Conservation (phyloP, 1,139 yeast genomes). For the Kodamaea plutei region DNA sequence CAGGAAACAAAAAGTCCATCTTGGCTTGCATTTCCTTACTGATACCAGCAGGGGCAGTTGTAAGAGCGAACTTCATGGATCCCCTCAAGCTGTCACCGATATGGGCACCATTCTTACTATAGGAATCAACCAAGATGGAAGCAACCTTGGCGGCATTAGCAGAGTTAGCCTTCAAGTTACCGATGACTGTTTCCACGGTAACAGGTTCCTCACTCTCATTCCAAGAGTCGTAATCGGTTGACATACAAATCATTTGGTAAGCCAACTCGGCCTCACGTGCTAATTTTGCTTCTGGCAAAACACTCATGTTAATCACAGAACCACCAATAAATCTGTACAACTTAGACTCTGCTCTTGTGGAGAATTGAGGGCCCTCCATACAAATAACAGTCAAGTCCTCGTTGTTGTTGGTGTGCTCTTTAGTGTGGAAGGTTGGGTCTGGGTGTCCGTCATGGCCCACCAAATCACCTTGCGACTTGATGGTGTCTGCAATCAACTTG, state of each 20-base stretch:
- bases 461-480: conserved; percentile 50
- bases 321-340: conserved; percentile 91
- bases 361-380: conserved; percentile 99
- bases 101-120: conserved; percentile 53
- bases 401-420: conserved; percentile 40
- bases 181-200: conserved; percentile 92
- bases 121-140: conserved; percentile 58
- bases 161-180: conserved; percentile 82
- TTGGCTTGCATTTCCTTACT: conserved; percentile 69
- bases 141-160: conserved; percentile 82
- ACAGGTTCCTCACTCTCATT: conserved; percentile 92
- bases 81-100: conserved; percentile 72
- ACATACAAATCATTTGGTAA: conserved; percentile 98
- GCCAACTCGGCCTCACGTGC: conserved; percentile 97
- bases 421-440: conserved; percentile 53
- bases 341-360: conserved; percentile 94
- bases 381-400: conserved; percentile 83
- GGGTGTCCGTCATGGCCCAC: conserved; percentile 38
- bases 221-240: conserved; percentile 99
- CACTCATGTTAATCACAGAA: conserved; percentile 92
- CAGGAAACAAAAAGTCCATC: conserved; percentile 88
- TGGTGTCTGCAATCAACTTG: conserved; percentile 55
- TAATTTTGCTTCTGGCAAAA: conserved; percentile 90
- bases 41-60: conserved; percentile 75
- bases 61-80: conserved; percentile 73